Conservation (phyloP, 495 filamentous ascomycete genomes). For the Chaetomium fimeti region DNA sequence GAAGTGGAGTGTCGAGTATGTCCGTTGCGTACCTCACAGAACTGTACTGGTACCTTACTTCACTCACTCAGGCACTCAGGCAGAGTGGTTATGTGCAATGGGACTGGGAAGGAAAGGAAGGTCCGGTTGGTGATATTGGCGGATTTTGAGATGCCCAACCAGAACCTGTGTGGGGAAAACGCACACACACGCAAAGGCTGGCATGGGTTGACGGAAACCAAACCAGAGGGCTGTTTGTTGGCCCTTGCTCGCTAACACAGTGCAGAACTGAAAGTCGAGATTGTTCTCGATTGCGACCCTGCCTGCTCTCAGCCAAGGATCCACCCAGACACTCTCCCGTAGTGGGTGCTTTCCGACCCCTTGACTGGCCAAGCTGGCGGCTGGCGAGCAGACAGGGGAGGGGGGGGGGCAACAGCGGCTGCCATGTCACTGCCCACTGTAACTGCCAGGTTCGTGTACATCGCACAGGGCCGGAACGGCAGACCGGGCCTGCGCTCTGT, state of each 20-base stretch:
- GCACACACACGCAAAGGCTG: neutral
- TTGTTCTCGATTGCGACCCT: constrained; percentile 25
- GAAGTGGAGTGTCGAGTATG: no score
- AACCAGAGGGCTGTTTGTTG: neutral
- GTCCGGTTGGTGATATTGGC: no score
- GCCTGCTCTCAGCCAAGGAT: constrained; percentile 20
- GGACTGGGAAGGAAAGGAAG: no score
- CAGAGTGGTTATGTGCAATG: no score
- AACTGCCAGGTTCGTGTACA: constrained; percentile 1
- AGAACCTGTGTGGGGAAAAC: neutral
- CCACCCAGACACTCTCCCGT: constrained; percentile 32
- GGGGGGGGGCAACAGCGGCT: constrained; percentile 19
- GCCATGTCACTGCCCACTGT: constrained; percentile 23
- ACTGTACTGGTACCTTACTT: no score
- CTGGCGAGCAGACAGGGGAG: constrained; percentile 25
- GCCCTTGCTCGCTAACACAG: constrained; percentile 22
- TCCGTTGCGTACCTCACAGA: no score
- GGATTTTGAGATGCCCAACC: no score
- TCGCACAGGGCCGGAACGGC: constrained; percentile 18
- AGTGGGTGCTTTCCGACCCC: constrained; percentile 28
- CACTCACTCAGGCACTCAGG: no score
- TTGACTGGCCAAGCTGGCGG: constrained; percentile 31
- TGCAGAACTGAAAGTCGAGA: constrained; percentile 3
- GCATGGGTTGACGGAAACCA: neutral
- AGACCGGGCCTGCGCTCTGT: constrained; percentile 33